Evolutionary conservation across 257 asterid species (phyloP), one percentile per base, ranked within the genome.

Genomic region (Solanum chmielewskii): DNA sequence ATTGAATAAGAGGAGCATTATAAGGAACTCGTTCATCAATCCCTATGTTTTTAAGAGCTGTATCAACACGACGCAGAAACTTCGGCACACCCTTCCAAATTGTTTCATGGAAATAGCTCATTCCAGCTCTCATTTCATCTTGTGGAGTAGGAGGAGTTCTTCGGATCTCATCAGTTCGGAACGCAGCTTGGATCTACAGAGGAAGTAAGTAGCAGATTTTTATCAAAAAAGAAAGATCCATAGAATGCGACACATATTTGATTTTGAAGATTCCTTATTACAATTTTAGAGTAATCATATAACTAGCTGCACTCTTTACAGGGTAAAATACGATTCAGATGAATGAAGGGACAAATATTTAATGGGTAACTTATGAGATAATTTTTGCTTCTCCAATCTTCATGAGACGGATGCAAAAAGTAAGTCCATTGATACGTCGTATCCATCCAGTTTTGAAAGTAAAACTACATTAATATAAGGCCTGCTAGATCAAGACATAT

Each of bases 61-160:
- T 92, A 77, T 92, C 94, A 88, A 92, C 92, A 44, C 94, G 92
- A 18, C 94, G 89, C 25, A 92, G 87, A 84, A 92, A 92, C 86
- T 92, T 92, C 13, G 94, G 94, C 20, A 92, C 92, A 18, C 94
- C 94, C 87, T 92, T 90, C 94, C 94, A 92, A 14, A 92, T 92
- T 76, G 94, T 92, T 87, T 92, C 94, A 37, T 92, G 94, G 86
- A 92, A 92, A 90, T 92, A 92, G 86, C 94, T 92, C 94, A 92
- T 92, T 76, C 94, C 94, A 86, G 92, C 94, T 87, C 94, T 90
- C 94, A 92, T 92, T 90, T 92, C 94, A 83, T 92, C 94, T 83
- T 92, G 94, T 62, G 94, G 94, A 10, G 94, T 92, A 12, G 94
- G 94, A 60, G 94, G 92, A 85, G 92, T 92, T 74, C 94, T 92